Conservation (phyloP, 225 moss, liverwort and hornwort species). For the Bryum argenteum region DNA sequence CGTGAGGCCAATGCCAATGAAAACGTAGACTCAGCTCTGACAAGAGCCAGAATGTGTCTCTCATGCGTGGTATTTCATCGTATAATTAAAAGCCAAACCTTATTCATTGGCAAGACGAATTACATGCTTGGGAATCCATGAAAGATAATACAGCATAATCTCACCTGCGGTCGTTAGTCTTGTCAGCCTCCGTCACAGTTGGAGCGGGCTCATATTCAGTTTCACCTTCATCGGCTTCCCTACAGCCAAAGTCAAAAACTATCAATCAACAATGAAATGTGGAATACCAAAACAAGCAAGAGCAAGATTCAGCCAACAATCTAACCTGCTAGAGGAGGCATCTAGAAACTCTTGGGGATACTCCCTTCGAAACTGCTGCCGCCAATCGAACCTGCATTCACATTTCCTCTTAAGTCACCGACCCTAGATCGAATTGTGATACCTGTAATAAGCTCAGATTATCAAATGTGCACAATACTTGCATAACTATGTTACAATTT, state of each 20-base stretch:
- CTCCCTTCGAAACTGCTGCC: slow-evolving; percentile 91
- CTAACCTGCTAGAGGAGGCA: slow-evolving; percentile 74
- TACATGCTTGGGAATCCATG: not conserved
- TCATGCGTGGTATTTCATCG: not conserved
- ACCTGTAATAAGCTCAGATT: not conserved
- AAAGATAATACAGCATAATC: not conserved
- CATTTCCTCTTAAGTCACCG: slow-evolving; percentile 21
- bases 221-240: slow-evolving; percentile 86
- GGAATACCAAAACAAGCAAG: not conserved
- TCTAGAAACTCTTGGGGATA: slow-evolving; percentile 89
- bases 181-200: slow-evolving; percentile 78
- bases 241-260: slow-evolving; percentile 27
- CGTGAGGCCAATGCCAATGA: not conserved
- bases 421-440: not conserved
- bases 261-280: not conserved
- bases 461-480: too few relatives aligned
- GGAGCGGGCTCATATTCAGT: slow-evolving; percentile 82
- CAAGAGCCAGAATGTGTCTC: not conserved
- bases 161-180: slow-evolving; percentile 74
- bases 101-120: not conserved
- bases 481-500: too few relatives aligned
- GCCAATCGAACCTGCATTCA: slow-evolving; percentile 85
- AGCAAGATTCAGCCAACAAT: not conserved
- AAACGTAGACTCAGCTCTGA: not conserved
- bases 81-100: not conserved